Evolutionary conservation across 805 yeast species (phyloP), one percentile per base, ranked within the genome.

Genomic region (Candida arabinofermentans): DNA sequence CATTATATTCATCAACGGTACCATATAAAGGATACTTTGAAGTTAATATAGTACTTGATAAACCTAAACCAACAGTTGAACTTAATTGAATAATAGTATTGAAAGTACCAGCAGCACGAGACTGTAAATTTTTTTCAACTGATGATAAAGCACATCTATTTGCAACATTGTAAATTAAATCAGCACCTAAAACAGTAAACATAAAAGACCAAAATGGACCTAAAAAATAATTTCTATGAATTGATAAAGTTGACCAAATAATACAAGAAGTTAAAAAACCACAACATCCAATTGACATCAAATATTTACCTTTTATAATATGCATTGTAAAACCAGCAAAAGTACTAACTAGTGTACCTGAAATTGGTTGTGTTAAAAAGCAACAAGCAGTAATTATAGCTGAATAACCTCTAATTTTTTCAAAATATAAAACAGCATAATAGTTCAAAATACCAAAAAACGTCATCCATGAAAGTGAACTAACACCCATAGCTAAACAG

Each of bases 281-380:
- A 1, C 50, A 12, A 36, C 64, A 50, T 1, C 71, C 72, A 9
- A 62, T 44, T 1, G 61, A 39, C 48, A 74, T 45, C 14, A 73
- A 47, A 17, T 66, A 39, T 14, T 55, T 51, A 3, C 76, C 77
- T 1, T 75, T 66, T 16, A 72, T 66, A 12, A 55, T 40, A 41
- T 74, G 78, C 62, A 74, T 57, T 5, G 71, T 64, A 9, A 68
- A 55, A 1, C 74, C 75, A 1, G 76, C 76, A 57, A 74, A 60
- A 5, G 71, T 48, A 46, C 69, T 70, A n/a, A 71, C 72, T 9
- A 59, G 34, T 4, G 60, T 50, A 10, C 79, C 78, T 4, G 62
- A 57, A 5, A 74, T 43, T 3, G 74, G 69, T 57, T 67, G 68
- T 3, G 78, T 68, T 17, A 71, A 50, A 34, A 71, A 55, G 47